phyloP scores from a whole-genome alignment of 1,284 basidiomycete species.

The Apiotrichum mycotoxinovorans region DNA sequence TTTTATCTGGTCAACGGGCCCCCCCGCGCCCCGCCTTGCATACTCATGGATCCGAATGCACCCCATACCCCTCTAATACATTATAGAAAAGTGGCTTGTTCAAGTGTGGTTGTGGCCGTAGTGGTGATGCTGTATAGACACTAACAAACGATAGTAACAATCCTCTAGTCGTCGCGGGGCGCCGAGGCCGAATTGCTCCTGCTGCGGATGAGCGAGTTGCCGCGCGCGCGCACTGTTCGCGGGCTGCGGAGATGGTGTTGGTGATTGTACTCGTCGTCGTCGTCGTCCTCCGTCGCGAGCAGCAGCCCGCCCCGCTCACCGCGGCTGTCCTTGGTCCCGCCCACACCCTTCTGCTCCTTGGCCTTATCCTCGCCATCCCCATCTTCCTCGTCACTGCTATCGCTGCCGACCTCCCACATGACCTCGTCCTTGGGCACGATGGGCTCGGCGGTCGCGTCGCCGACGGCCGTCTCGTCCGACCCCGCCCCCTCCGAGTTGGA shows the following conservation, averaged over 20 bases:
- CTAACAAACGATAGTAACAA: no score
- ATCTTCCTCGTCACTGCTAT: conserved; percentile 28
- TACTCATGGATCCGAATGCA: conserved; percentile 8
- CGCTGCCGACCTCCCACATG: conserved; percentile 14
- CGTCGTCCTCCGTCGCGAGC: conserved; percentile 2
- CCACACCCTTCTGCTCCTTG: conserved; percentile 28
- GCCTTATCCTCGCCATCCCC: conserved; percentile 25
- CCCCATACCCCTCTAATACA: conserved; percentile 5
- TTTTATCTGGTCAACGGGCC: not conserved
- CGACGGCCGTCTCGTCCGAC: not conserved
- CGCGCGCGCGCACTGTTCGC: not conserved
- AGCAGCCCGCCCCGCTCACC: conserved; percentile 23
- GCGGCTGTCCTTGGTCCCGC: conserved; percentile 18
- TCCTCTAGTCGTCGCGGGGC: not conserved
- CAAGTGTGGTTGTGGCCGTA: not conserved
- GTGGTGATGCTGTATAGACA: not conserved
- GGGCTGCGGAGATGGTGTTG: not conserved
- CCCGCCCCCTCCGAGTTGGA: not conserved
- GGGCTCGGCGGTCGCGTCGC: not conserved
- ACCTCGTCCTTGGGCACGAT: conserved; percentile 11
- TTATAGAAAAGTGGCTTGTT: not conserved
- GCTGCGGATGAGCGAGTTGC: not conserved
- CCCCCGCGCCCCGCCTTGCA: not conserved
- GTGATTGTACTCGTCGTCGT: conserved; percentile 13
- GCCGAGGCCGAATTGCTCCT: not conserved